Base-by-base conservation (phyloP, 2,329 filamentous ascomycete species). In the Sclerotinia minor region DNA sequence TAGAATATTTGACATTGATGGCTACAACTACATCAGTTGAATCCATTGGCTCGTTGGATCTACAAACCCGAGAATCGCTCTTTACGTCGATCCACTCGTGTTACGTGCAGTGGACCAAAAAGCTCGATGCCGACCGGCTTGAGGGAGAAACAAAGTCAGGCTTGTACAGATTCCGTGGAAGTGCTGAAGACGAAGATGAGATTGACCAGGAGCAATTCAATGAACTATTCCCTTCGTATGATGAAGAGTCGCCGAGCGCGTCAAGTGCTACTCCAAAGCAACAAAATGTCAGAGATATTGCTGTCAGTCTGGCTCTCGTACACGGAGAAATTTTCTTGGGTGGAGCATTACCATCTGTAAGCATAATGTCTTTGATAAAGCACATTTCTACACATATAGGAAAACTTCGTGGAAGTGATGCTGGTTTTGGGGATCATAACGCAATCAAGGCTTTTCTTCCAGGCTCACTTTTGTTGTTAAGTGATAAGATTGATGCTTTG, bases 111-210 rank as follows among this genome's bases (percentile, higher is more conserved):
- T 99, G 94, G 94, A 91, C 87, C 72, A 84, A 86, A 63, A 89
- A 90, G 75, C 85, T 97, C 2, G 85, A 89, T 65, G 83, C 87
- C 26, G 94, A 97, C 71, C 90, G 92, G 73, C 87, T 89, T 73
- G 86, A 91, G 58, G 88, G 91, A 72, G 89, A 91, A 24, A 84
- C 86, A 38, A 91, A 90, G 70, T 87, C 86, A 6, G 93, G 91
- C 70, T 79, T 96, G 50, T 99, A 96, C 78, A 89, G 88, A 26
- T 97, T 95, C 80, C 87, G 88, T 71, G 94, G 94, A 44, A 89
- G 88, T 50, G 81, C 86, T 50, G 90, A 94, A 69, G 89, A 94
- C 59, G 87, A 92, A 71, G 90, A 96, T 67, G 89, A 91, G 73
- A 82, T 86, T 13, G 87, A 92, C 64, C 85, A 89, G 70, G 85